These are phyloP conservation scores for Chytriomyces sp. DNA, from an alignment of 192 early-diverging fungal species.

Conservation along the genomic window DNA sequence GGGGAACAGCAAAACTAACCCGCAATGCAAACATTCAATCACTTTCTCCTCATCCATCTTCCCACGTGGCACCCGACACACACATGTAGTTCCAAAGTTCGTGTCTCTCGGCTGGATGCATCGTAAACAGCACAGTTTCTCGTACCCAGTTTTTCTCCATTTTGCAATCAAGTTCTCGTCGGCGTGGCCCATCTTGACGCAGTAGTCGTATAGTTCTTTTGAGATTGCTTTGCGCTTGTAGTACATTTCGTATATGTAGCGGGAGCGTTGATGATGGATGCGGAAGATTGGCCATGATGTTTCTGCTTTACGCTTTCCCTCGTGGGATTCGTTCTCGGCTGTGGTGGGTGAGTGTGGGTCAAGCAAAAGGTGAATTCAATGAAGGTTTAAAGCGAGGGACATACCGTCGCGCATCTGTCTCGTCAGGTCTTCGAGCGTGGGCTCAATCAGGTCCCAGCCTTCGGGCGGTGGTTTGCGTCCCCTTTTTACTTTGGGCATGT, in stretches of 20 bases:
- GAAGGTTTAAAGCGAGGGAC: slow-evolving; percentile 6
- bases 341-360: slow-evolving; percentile 16
- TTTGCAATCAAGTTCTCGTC: slow-evolving; percentile 96
- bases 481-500: slow-evolving; percentile 60
- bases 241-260: slow-evolving; percentile 94
- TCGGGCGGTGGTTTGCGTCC: slow-evolving; percentile 88
- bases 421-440: slow-evolving; percentile 86
- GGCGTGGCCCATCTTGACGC: slow-evolving; percentile 88
- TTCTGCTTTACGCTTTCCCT: slow-evolving; percentile 91
- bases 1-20: slow-evolving; percentile 56
- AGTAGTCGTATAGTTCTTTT: slow-evolving; percentile 90
- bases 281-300: slow-evolving; percentile 93
- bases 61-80: slow-evolving; percentile 92
- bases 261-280: slow-evolving; percentile 95
- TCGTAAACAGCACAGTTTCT: slow-evolving; percentile 94
- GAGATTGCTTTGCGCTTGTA: slow-evolving; percentile 95
- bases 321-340: slow-evolving; percentile 94
- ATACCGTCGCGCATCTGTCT: slow-evolving; percentile 94
- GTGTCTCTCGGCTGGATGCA: slow-evolving; percentile 98
- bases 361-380: background rate
- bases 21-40: slow-evolving; percentile 94
- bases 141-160: slow-evolving; percentile 97
- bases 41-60: slow-evolving; percentile 89
- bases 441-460: slow-evolving; percentile 95
- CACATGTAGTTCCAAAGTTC: slow-evolving; percentile 95